Evolutionary conservation across 495 filamentous ascomycete species (phyloP).

Genomic region (Trichoderma gamsii): DNA sequence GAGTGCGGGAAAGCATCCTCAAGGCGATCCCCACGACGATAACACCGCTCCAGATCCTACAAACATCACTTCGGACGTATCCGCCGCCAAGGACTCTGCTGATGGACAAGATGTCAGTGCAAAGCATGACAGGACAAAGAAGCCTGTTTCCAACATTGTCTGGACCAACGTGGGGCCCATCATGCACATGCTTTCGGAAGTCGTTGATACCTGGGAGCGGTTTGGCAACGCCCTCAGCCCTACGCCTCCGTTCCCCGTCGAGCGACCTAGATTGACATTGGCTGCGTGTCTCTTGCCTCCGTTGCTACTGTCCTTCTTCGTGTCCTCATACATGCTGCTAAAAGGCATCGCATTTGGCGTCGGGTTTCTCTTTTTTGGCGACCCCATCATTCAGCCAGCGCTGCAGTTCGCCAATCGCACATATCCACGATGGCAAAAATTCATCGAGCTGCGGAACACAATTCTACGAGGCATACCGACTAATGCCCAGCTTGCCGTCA

Average conservation of each 20-base stretch:
- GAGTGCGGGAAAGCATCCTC: slow-evolving; percentile 65
- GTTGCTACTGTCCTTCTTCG: slow-evolving; percentile 52
- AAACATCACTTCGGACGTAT: slow-evolving; percentile 44
- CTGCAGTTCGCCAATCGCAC: slow-evolving; percentile 57
- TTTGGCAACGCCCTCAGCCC: slow-evolving; percentile 76
- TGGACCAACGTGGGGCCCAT: slow-evolving; percentile 67
- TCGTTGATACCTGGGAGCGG: slow-evolving; percentile 73
- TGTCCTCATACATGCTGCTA: slow-evolving; percentile 66
- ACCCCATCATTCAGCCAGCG: slow-evolving; percentile 59
- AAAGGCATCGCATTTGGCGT: slow-evolving; percentile 60
- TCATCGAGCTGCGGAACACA: slow-evolving; percentile 56
- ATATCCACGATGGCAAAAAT: slow-evolving; percentile 63
- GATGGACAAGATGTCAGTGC: slow-evolving; percentile 41
- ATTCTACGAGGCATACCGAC: slow-evolving; percentile 80
- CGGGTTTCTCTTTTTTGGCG: slow-evolving; percentile 74
- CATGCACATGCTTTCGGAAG: slow-evolving; percentile 70
- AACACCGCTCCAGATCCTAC: slow-evolving; percentile 56
- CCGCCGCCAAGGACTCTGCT: slow-evolving; percentile 52
- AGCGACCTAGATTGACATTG: slow-evolving; percentile 57
- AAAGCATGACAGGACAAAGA: slow-evolving; percentile 74
- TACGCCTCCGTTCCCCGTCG: slow-evolving; percentile 65
- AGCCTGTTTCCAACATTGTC: slow-evolving; percentile 73
- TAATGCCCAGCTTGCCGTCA: slow-evolving; percentile 80
- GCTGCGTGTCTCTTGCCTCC: slow-evolving; percentile 54
- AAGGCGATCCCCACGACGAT: slow-evolving; percentile 42